phyloP scores from a whole-genome alignment of 1,284 basidiomycete genomes.

The Leccinum subspadiceum region DNA sequence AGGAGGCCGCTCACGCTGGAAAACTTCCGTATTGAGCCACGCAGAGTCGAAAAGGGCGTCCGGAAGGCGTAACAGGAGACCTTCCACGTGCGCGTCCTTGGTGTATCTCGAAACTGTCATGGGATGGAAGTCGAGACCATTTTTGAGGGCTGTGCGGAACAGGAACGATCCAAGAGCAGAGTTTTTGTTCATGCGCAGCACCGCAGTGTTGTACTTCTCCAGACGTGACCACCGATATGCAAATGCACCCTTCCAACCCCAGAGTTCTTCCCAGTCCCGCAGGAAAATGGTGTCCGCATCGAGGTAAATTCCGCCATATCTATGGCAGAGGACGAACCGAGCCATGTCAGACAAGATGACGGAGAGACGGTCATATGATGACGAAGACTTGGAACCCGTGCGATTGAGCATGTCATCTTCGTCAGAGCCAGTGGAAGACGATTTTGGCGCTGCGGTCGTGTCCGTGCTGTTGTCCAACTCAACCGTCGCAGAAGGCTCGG shows the following conservation, averaged over 20 bases:
- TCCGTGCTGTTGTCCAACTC: constrained; percentile 28
- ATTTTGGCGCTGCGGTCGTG: constrained; percentile 16
- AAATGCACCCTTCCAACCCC: constrained; percentile 86
- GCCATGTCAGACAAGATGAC: constrained; percentile 88
- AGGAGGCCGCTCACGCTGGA: constrained; percentile 78
- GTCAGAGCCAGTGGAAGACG: constrained; percentile 31
- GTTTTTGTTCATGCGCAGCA: constrained; percentile 79
- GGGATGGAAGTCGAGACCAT: constrained; percentile 84
- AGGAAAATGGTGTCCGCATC: constrained; percentile 86
- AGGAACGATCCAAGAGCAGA: constrained; percentile 81
- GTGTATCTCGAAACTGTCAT: constrained; percentile 81
- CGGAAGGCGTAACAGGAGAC: constrained; percentile 71
- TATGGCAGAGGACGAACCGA: constrained; percentile 81
- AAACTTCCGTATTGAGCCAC: constrained; percentile 82
- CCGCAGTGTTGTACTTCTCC: constrained; percentile 84
- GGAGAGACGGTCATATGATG: constrained; percentile 75
- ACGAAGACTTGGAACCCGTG: constrained; percentile 72
- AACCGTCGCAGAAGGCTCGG: constrained; percentile 15
- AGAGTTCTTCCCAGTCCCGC: constrained; percentile 90
- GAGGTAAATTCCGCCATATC: constrained; percentile 84
- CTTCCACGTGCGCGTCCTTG: constrained; percentile 74
- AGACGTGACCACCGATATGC: constrained; percentile 84
- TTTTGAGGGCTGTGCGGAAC: constrained; percentile 82
- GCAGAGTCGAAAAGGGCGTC: constrained; percentile 87
- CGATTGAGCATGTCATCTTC: constrained; percentile 69